Evolutionary conservation across 495 filamentous ascomycete species (phyloP).

Genomic region (Corynascus novoguineensis): DNA sequence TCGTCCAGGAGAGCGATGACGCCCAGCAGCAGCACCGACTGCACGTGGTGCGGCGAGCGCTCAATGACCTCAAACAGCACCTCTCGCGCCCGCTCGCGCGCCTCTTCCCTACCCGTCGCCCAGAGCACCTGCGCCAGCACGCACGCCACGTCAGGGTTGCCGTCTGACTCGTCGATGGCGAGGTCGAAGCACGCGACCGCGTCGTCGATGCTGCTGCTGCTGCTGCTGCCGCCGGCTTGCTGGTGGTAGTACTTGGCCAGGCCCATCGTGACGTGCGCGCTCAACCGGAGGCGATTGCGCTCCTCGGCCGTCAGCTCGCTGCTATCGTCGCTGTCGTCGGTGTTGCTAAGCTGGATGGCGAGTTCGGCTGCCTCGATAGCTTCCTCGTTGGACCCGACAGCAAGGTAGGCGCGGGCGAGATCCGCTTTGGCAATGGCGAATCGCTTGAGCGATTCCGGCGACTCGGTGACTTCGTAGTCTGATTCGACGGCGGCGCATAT

Average conservation of each 20-base stretch:
- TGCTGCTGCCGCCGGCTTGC: too few relatives aligned
- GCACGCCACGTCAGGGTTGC: conserved; percentile 79
- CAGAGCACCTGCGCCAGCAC: conserved; percentile 86
- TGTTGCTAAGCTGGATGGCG: conserved; percentile 65
- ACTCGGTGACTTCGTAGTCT: conserved; percentile 80
- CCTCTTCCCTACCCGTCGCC: conserved; percentile 75
- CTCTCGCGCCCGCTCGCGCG: conserved; percentile 67
- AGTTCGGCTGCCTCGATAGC: conserved; percentile 70
- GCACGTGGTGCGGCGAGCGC: conserved; percentile 63
- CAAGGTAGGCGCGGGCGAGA: conserved; percentile 71
- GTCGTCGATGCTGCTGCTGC: conserved; percentile 49
- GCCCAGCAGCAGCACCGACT: conserved; percentile 71
- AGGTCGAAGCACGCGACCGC: conserved; percentile 75
- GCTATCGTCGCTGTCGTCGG: conserved; percentile 58
- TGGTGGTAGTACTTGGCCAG: conserved; percentile 67
- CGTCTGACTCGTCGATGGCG: conserved; percentile 71
- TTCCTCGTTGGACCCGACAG: conserved; percentile 53
- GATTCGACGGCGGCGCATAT: conserved; percentile 66
- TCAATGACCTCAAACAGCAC: conserved; percentile 75
- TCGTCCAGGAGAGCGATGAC: conserved; percentile 74
- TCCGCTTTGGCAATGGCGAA: conserved; percentile 86
- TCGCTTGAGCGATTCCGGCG: conserved; percentile 58
- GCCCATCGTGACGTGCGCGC: conserved; percentile 80
- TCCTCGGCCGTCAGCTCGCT: conserved; percentile 48
- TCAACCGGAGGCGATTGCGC: conserved; percentile 63